Evolutionary conservation across 305 asterid species (phyloP), one percentile per base, ranked within the genome.

Genomic region (Lippia alba): DNA sequence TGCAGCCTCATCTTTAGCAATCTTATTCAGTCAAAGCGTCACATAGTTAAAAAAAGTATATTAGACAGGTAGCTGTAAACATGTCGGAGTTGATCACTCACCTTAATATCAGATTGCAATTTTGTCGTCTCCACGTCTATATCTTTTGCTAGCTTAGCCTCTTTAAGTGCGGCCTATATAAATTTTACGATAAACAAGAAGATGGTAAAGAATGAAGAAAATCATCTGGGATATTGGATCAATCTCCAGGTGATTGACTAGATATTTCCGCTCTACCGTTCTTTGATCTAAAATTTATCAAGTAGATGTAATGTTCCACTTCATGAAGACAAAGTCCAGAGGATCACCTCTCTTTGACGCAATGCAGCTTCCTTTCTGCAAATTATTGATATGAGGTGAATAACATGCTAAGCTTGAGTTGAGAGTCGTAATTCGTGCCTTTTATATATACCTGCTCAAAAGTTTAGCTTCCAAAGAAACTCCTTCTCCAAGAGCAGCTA

Each of bases 401-500:
- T 70, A 79, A 50, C 60, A 74, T 18, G 56, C 67, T 15, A 69
- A 64, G 20, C 49, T 11, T 44, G 12, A 44, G 12, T 44, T 44
- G 49, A 44, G 49, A 53, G 50, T 30, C 73, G 49, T 20, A 55
- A 40, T 66, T 63, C 67, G 69, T 69, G 59, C 71, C 56, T 24
- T 71, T 57, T 57, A 9, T 59, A 61, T 82, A 61, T 82, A 88
- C 97, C 99, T 91, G 97, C 92, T 91, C 76, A 94, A 77, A 71
- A 91, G 86, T 75, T 94, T 94, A 72, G 97, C 96, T 88, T 94
- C 99, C 85, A 94, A 76, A 40, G 97, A 94, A 76, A 88, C 93
- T 73, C 97, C 99, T 88, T 91, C 96, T 71, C 97, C 97, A 56
- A 94, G 91, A 74, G 96, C 83, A 67, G 99, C 95, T 73, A 94